Conservation (phyloP, 169 alveolate genomes). For the Plasmodium cynomolgi region DNA sequence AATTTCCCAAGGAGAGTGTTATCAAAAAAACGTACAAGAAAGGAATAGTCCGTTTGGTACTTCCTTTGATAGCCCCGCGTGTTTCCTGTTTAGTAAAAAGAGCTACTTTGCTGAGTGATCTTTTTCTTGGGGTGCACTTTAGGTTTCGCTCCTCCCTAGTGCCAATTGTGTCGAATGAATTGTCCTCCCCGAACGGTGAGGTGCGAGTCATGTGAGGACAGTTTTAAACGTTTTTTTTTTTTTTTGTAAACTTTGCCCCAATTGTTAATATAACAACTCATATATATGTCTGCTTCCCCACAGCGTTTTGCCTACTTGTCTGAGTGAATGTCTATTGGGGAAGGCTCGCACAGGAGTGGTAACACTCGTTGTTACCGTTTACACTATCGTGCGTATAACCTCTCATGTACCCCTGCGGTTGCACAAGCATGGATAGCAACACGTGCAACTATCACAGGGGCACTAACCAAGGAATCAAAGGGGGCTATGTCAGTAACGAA, state of each 20-base stretch:
- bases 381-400: background rate
- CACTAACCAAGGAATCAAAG: background rate
- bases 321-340: background rate
- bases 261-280: background rate
- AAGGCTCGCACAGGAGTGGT: background rate
- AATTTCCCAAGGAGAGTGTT: background rate
- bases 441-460: conserved; percentile 7
- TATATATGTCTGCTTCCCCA: background rate
- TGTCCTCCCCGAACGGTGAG: background rate
- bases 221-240: background rate
- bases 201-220: background rate
- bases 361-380: background rate
- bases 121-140: background rate
- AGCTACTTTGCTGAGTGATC: background rate
- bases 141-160: background rate
- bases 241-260: background rate
- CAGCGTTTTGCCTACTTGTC: background rate
- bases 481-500: background rate
- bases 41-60: background rate
- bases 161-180: background rate
- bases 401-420: background rate
- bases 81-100: background rate
- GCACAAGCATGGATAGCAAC: conserved; percentile 1
- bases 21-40: background rate
- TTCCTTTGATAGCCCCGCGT: background rate